Evolutionary conservation across 768 basidiomycete species (phyloP).

Genomic region (Amanita exitialis): DNA sequence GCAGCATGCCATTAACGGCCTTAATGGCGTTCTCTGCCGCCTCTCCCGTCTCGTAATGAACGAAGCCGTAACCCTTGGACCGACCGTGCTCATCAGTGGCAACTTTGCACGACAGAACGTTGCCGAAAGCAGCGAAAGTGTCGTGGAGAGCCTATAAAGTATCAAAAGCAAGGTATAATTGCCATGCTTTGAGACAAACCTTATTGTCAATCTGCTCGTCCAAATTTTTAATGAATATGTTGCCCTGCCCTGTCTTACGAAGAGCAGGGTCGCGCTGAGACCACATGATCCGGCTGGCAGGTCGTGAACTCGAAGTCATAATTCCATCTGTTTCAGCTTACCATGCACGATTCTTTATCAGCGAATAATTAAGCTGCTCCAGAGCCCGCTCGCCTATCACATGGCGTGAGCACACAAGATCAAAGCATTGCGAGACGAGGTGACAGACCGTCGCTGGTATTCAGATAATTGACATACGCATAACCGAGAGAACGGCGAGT

Average conservation of each 20-base stretch:
- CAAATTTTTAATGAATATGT: slow-evolving; percentile 99
- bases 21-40: slow-evolving; percentile 95
- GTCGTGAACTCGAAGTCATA: slow-evolving; percentile 9
- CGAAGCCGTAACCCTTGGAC: slow-evolving; percentile 97
- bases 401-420: slow-evolving; percentile 7
- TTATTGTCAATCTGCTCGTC: slow-evolving; percentile 98
- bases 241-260: slow-evolving; percentile 98
- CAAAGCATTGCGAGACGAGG: not conserved
- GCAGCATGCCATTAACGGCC: slow-evolving; percentile 96
- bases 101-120: slow-evolving; percentile 98
- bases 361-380: slow-evolving; percentile 97
- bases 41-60: slow-evolving; percentile 97
- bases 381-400: slow-evolving; percentile 86
- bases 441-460: slow-evolving; percentile 77
- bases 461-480: slow-evolving; percentile 99
- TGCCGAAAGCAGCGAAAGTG: slow-evolving; percentile 98
- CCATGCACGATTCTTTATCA: slow-evolving; percentile 98
- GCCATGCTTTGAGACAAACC: slow-evolving; percentile 26
- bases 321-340: slow-evolving; percentile 22
- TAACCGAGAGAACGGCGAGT: slow-evolving; percentile 99
- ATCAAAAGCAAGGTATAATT: not conserved
- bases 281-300: slow-evolving; percentile 96
- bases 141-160: slow-evolving; percentile 83
- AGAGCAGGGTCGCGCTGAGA: slow-evolving; percentile 99
- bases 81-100: slow-evolving; percentile 92